Base-by-base conservation (phyloP, 148 eudicot genomes). In the Rhododendron vialii region DNA sequence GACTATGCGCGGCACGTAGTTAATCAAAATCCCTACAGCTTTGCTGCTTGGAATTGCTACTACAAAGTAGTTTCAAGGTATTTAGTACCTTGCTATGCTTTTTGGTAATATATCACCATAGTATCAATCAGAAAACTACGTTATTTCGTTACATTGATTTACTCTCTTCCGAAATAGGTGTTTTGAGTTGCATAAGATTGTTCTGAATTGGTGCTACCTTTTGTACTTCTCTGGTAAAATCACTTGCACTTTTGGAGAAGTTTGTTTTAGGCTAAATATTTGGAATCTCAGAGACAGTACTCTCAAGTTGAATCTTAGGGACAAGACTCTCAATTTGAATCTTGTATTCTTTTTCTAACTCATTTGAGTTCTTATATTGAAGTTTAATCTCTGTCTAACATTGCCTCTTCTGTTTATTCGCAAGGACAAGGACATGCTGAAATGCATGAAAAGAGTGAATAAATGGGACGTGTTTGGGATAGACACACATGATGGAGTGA, bases 1-100 rank as follows among this genome's bases (percentile, higher is more conserved):
- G 97, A 93, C 41, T 95, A 86, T 73, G 95, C 92, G 65, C 92
- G 94, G 53, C 83, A 91, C 90, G 84, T 94, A 51, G 95, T 96
- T 87, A 91, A 87, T 89, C 95, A 92, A 86, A 91, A 89, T 90
- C 97, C 99, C 84, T 80, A 92, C 82, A 93, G 98, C 90, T 88
- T 90, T 88, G 91, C 99, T 88, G 99, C 99, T 55, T 96, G 99
- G 99, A 96, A 93, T 89, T 92, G 95, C 94, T 96, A 92, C 88
- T 96, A 96, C 86, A 92, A 92, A 90, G 89, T 92, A 85, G 89
- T 93, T 67, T 89, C 90, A 84, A 95, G 96, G 99, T 94, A 94
- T 48, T 41, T 48, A 59, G 30, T 33, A 63, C n/a, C 41, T 81
- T 18, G 5, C 38, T 73, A 18, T 24, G 47, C 63, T 17, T 59